Percentiles rank a stretch among this genome's conserved stretches.
Conservation (phyloP, 148 eudicot genomes). For the Euryodendron excelsum region DNA sequence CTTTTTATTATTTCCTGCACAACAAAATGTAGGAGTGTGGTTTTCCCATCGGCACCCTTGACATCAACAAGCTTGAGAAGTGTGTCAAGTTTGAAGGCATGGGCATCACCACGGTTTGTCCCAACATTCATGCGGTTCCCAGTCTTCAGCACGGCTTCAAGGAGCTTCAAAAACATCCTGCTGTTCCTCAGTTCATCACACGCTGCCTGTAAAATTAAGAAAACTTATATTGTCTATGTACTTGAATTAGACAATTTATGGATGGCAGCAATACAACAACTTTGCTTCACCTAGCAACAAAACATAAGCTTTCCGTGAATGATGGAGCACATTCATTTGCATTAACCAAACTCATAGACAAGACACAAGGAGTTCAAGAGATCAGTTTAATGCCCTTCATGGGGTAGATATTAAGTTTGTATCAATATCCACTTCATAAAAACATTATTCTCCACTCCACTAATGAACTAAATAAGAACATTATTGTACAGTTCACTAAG, state of each 20-base stretch:
- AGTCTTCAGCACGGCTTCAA: slow-evolving; percentile 91
- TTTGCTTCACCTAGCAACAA: slow-evolving; percentile 5
- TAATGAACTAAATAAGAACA: no score
- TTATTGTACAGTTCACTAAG: no score
- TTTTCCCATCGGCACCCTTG: slow-evolving; percentile 95
- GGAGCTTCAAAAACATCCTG: slow-evolving; percentile 90
- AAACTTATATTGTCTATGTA: neutral
- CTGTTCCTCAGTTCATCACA: slow-evolving; percentile 89
- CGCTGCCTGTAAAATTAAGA: slow-evolving; percentile 58
- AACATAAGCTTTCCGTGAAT: no score
- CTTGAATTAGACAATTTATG: neutral
- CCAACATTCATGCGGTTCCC: slow-evolving; percentile 98
- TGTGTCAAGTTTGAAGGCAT: slow-evolving; percentile 95
- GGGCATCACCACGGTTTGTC: slow-evolving; percentile 93
- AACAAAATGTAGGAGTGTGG: slow-evolving; percentile 90
- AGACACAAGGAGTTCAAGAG: neutral
- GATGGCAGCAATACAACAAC: neutral
- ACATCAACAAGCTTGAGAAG: slow-evolving; percentile 88
- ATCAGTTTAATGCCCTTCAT: neutral
- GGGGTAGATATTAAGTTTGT: neutral
- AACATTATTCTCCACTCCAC: no score
- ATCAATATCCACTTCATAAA: neutral
- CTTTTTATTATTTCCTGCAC: slow-evolving; percentile 84
- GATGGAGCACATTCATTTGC: no score
- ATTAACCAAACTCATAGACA: neutral